phyloP scores from a whole-genome alignment of 2,329 filamentous ascomycete genomes.

The Colletotrichum higginsianum region DNA sequence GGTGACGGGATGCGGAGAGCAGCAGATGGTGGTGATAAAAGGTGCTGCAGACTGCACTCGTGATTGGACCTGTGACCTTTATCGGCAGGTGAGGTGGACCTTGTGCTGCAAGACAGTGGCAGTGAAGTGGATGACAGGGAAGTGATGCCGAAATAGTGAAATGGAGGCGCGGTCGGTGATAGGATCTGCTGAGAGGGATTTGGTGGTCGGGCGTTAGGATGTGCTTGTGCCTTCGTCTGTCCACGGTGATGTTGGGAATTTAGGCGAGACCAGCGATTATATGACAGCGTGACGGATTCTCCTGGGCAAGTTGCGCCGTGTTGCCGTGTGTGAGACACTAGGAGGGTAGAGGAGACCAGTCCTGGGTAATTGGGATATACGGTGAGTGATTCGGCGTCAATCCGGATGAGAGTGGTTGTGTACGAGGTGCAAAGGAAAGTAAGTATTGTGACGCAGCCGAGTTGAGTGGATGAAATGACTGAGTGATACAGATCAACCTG shows the following conservation, averaged over 20 bases:
- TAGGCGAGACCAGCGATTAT: conserved; percentile 24
- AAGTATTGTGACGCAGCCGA: conserved; percentile 28
- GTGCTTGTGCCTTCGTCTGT: conserved; percentile 5
- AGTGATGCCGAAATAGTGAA: conserved; percentile 15
- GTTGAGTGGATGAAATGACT: conserved; percentile 36
- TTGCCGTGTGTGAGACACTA: conserved; percentile 24
- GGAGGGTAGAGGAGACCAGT: conserved; percentile 42
- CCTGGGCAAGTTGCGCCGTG: conserved; percentile 17
- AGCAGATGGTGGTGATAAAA: conserved; percentile 30
- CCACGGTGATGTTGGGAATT: background rate
- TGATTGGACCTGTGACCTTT: conserved; percentile 39
- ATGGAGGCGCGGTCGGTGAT: conserved; percentile 7
- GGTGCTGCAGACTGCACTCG: conserved; percentile 27
- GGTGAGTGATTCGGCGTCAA: conserved; percentile 19
- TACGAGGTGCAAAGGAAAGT: conserved; percentile 21
- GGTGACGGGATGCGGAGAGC: conserved; percentile 24
- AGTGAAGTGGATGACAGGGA: conserved; percentile 31
- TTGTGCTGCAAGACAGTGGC: conserved; percentile 39
- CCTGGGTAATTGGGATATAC: conserved; percentile 20
- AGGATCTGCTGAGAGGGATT: conserved; percentile 19
- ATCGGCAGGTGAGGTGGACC: conserved; percentile 38
- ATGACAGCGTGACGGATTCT: conserved; percentile 32
- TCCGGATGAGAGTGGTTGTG: conserved; percentile 18
- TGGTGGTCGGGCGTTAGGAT: conserved; percentile 16
- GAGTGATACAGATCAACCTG: conserved; percentile 20